A percentile compares a stretch with the other conserved stretches of the same genome.
These are phyloP conservation scores for Colletotrichum spaethianum DNA, from an alignment of 2,329 filamentous ascomycete genomes.

Conservation along the genomic window DNA sequence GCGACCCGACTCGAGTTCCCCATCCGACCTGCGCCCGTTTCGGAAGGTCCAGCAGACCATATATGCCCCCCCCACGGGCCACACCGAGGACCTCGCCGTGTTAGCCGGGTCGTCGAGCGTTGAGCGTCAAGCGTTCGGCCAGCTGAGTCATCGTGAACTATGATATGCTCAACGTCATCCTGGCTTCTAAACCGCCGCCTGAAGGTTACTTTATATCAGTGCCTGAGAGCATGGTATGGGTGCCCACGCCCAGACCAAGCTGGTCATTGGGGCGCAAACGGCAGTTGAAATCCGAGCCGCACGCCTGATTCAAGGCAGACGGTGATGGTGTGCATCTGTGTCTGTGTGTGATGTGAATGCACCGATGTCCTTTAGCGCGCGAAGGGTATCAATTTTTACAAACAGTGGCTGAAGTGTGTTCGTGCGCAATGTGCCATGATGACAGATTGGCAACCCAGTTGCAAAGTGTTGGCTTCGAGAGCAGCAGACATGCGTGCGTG, in stretches of 20 bases:
- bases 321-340: neutral
- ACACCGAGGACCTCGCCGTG: conserved; percentile 12
- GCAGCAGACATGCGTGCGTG: neutral
- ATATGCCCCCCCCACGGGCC: neutral
- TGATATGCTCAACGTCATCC: conserved; percentile 26
- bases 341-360: neutral
- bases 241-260: neutral
- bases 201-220: neutral
- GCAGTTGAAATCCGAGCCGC: too few relatives aligned
- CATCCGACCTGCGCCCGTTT: conserved; percentile 21
- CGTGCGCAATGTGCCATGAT: neutral
- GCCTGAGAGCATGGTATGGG: neutral
- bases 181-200: neutral
- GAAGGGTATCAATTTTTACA: conserved; percentile 12
- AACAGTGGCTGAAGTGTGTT: neutral
- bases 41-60: conserved; percentile 29
- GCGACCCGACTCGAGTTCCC: conserved; percentile 1
- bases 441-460: neutral
- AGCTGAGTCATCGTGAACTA: conserved; percentile 24
- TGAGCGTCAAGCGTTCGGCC: neutral
- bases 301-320: neutral
- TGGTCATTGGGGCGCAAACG: neutral
- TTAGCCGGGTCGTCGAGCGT: conserved; percentile 11
- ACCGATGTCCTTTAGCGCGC: neutral
- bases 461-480: neutral